These are phyloP conservation scores for Paracamarosporium sp. DNA, from an alignment of 2,329 filamentous ascomycete species.

Conservation along the genomic window DNA sequence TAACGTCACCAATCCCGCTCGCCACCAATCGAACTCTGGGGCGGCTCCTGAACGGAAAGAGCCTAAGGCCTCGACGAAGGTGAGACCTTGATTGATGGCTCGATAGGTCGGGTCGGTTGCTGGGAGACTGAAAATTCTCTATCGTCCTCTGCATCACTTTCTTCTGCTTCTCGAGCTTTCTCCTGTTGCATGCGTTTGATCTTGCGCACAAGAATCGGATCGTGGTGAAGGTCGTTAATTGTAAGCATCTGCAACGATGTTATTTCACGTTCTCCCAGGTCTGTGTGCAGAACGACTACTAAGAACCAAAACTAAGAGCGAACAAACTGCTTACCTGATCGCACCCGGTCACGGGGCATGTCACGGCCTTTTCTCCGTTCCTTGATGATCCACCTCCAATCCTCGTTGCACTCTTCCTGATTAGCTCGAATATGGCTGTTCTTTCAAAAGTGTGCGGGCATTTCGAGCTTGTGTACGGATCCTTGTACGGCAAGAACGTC, in stretches of 20 bases:
- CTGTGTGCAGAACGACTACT: neutral
- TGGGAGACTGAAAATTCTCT: neutral
- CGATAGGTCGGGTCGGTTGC: neutral
- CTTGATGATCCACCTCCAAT: constrained; percentile 20
- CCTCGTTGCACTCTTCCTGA: constrained; percentile 29
- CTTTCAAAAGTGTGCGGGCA: constrained; percentile 79
- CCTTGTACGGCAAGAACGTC: constrained; percentile 67
- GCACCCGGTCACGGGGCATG: constrained; percentile 73
- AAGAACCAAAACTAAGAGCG: neutral
- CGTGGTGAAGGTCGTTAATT: constrained; percentile 32
- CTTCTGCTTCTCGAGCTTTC: constrained; percentile 29
- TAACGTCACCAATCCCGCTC: constrained; percentile 26
- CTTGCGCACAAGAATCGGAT: constrained; percentile 43
- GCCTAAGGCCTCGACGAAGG: constrained; percentile 10
- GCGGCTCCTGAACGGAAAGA: constrained; percentile 17
- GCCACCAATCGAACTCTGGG: constrained; percentile 24
- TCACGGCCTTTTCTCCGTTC: constrained; percentile 45
- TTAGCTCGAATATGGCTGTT: constrained; percentile 65
- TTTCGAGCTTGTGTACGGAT: constrained; percentile 70
- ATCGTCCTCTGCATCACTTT: constrained; percentile 37
- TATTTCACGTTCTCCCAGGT: neutral
- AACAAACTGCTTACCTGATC: constrained; percentile 47
- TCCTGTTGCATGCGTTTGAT: constrained; percentile 44
- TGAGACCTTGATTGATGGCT: neutral
- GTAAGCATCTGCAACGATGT: constrained; percentile 36